Base-by-base conservation (phyloP, 148 eudicot species). In the Rhododendron williamsianum region DNA sequence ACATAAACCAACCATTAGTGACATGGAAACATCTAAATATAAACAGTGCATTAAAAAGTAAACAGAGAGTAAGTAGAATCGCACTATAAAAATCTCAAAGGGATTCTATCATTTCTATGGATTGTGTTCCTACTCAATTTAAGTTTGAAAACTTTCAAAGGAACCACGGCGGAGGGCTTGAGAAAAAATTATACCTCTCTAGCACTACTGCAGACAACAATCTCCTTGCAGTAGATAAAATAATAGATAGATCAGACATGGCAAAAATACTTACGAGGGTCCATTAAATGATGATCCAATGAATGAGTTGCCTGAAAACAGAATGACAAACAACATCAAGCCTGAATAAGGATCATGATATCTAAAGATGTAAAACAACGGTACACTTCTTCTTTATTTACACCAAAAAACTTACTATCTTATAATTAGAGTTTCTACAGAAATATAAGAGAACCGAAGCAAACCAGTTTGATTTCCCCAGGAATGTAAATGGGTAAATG, bases 1-100 rank as follows among this genome's bases (percentile, higher is more conserved):
- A 23, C 48, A 72, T 72, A 33, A 49, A 63, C 30, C 84, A 65
- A 46, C 76, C 45, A 49, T 83, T 35, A 83, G 65, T 83, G 73
- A 83, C 78, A 19, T 9, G 0, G 33, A 83, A 45, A 48, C 15
- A 21, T 38, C 48, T 30, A 30, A 41, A 23, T 33, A 12, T 33
- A 77, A 43, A 9, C 9, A 45, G 4, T 77, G 52, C 49, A 77
- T 41, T 41, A 41, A 41, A 41, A 7, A 30, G 41, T 27, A 27
- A 5, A 48, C 41, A 51, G 30, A 49, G 21, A 48, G 49, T 27
- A 33, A 21, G 21, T 27, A 41, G 15, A 80, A 80, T 49, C 6
- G 6, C 82, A 80, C 58, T 80, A 13, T 2, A 30, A 25, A 13
- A 10, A 27, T 51, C 58, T 80, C 23, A 23, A 45, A 76, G 23